Evolutionary conservation across 306 rosid genomes (phyloP).

Genomic region (Phaseolus lunatus): DNA sequence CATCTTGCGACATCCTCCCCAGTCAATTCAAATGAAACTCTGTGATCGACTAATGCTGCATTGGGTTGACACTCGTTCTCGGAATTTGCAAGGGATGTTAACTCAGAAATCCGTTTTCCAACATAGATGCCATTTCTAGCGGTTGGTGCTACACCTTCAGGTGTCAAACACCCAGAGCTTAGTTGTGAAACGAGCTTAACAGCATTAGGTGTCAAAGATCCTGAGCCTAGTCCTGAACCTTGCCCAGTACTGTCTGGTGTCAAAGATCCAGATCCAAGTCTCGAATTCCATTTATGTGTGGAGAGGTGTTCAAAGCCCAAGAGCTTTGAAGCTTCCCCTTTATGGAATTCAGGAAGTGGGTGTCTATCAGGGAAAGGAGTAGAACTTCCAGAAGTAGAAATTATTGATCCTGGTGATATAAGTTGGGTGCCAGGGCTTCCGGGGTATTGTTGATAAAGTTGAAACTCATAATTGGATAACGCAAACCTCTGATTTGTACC

Average conservation of each 20-base stretch:
- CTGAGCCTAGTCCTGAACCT: slow-evolving; percentile 74
- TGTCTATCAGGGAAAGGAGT: slow-evolving; percentile 80
- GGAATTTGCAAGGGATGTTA: slow-evolving; percentile 57
- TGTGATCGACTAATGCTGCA: slow-evolving; percentile 60
- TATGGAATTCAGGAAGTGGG: slow-evolving; percentile 63
- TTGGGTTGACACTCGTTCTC: slow-evolving; percentile 58
- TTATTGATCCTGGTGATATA: slow-evolving; percentile 77
- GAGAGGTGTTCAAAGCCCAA: slow-evolving; percentile 69
- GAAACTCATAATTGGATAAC: slow-evolving; percentile 68
- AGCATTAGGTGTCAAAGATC: slow-evolving; percentile 74
- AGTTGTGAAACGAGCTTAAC: slow-evolving; percentile 62
- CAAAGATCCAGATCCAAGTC: slow-evolving; percentile 78
- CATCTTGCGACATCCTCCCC: slow-evolving; percentile 81
- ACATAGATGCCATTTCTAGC: slow-evolving; percentile 40
- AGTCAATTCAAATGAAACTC: slow-evolving; percentile 88
- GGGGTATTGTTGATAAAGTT: slow-evolving; percentile 71
- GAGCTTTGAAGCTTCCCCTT: slow-evolving; percentile 68
- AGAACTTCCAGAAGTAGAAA: slow-evolving; percentile 80
- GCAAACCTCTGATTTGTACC: slow-evolving; percentile 64
- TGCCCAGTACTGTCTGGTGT: slow-evolving; percentile 70
- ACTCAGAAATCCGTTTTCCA: slow-evolving; percentile 61
- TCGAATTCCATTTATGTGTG: slow-evolving; percentile 69
- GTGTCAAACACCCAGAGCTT: slow-evolving; percentile 78
- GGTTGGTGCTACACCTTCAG: slow-evolving; percentile 57
- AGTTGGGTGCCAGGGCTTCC: slow-evolving; percentile 76